A percentile compares a stretch with the other conserved stretches of the same genome.
phyloP scores from a whole-genome alignment of 495 filamentous ascomycete species.

The Rusavskia elegans region DNA sequence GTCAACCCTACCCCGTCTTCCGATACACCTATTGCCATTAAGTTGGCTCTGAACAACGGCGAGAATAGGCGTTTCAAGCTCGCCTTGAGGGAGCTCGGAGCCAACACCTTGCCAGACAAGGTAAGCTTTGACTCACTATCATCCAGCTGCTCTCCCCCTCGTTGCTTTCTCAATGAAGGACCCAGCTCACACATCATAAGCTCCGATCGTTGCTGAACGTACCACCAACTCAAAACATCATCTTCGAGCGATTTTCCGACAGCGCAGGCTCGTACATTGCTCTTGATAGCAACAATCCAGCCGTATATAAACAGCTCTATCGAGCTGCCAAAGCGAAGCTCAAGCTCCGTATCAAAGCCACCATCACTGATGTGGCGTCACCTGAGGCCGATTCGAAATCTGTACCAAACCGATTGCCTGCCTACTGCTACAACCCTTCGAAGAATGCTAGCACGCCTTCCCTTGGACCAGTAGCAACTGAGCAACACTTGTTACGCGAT shows the following conservation, averaged over 20 bases:
- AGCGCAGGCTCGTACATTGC: conserved; percentile 67
- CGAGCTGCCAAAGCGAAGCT: conserved; percentile 96
- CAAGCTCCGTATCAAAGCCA: conserved; percentile 83
- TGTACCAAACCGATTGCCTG: conserved; percentile 7
- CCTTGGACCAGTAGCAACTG: not conserved
- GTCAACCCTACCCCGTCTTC: conserved; percentile 27
- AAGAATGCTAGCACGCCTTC: conserved; percentile 1
- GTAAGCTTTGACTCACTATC: conserved; percentile 35
- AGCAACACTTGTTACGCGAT: not conserved
- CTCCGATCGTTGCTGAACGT: conserved; percentile 60
- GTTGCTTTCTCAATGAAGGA: too few relatives aligned
- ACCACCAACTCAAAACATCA: conserved; percentile 45
- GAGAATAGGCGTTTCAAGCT: conserved; percentile 73
- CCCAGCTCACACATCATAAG: conserved; percentile 26
- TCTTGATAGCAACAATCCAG: conserved; percentile 59
- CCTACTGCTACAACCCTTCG: conserved; percentile 11
- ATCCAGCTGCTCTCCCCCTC: not conserved
- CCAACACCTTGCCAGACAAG: conserved; percentile 64
- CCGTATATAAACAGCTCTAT: conserved; percentile 92
- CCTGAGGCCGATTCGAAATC: not conserved
- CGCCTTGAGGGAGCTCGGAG: conserved; percentile 68
- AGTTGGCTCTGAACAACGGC: conserved; percentile 57
- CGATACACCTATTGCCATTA: conserved; percentile 72
- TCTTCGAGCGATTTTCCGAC: conserved; percentile 93
- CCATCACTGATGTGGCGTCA: conserved; percentile 15